These are phyloP conservation scores for Zea mays DNA, from an alignment of 176 grass and related monocot species.

Conservation along the genomic window Zm-B73-REFERENCE-NAM-5.0 NC_050096.1:4869501-4870000, in stretches of 20 bases:
- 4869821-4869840: too few species aligned
- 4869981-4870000: too few species aligned
- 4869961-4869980: background rate
- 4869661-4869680: background rate
- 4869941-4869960: background rate
- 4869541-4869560: background rate
- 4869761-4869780: background rate
- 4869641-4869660: background rate
- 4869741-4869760: background rate
- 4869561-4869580: background rate
- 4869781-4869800: background rate
- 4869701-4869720: too few species aligned
- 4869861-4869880: too few species aligned
- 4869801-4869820: background rate
- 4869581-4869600: background rate
- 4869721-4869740: background rate
- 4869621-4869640: background rate
- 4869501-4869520: background rate
- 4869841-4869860: too few species aligned
- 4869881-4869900: too few species aligned
- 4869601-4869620: too few species aligned
- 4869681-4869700: too few species aligned
- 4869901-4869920: too few species aligned
- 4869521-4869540: conserved; percentile 3
- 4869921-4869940: too few species aligned